Percentiles rank a stretch among this genome's conserved stretches.
Evolutionary conservation across 306 rosid genomes (phyloP).

Genomic region (Elaeagnus macrophylla): DNA sequence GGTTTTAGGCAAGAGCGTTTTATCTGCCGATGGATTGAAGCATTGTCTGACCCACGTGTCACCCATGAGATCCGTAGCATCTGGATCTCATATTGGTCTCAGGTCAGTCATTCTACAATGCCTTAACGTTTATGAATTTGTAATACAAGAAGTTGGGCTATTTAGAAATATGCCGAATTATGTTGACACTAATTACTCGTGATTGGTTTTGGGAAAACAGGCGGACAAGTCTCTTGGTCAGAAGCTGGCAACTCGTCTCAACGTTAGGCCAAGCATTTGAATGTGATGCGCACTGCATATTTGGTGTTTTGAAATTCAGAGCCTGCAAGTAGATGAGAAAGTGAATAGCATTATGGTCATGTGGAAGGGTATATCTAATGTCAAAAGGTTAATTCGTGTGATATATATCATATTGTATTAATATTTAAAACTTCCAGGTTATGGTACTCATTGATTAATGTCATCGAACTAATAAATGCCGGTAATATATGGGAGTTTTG

Average conservation of each 20-base stretch:
- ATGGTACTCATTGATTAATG: too few relatives aligned
- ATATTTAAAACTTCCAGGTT: too few relatives aligned
- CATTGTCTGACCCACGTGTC: slow-evolving; percentile 66
- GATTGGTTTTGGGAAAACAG: slow-evolving; percentile 30
- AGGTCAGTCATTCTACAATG: background rate
- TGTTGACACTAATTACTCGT: slow-evolving; percentile 4
- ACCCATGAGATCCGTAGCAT: too few relatives aligned
- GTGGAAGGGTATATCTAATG: too few relatives aligned
- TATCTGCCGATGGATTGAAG: slow-evolving; percentile 54
- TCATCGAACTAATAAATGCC: too few relatives aligned
- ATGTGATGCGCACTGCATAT: background rate
- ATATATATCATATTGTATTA: too few relatives aligned
- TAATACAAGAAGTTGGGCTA: background rate
- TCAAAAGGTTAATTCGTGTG: too few relatives aligned
- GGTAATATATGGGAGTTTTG: too few relatives aligned
- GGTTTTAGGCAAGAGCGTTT: slow-evolving; percentile 76
- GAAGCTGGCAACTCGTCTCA: slow-evolving; percentile 77
- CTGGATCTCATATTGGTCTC: too few relatives aligned
- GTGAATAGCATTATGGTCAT: too few relatives aligned
- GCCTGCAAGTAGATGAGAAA: too few relatives aligned
- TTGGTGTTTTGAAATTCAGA: too few relatives aligned
- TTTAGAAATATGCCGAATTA: background rate
- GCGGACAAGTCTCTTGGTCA: slow-evolving; percentile 76
- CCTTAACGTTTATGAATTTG: background rate
- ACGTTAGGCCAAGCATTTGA: slow-evolving; percentile 66